Evolutionary conservation across 176 grass and related monocot species (phyloP).

Genomic region (Oryza longistaminata): DNA sequence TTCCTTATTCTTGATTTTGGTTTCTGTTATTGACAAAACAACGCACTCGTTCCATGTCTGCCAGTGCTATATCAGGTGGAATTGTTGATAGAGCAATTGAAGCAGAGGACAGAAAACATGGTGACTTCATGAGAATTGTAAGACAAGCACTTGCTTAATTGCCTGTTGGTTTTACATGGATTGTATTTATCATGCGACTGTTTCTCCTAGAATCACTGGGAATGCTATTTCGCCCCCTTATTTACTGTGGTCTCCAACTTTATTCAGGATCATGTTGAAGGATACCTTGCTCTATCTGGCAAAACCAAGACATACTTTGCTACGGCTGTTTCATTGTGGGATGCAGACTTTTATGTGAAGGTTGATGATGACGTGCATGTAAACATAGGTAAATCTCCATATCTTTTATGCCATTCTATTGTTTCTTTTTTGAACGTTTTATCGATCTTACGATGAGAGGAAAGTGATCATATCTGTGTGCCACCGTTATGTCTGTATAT

Average conservation of each 20-base stretch:
- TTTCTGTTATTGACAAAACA: background rate
- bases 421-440: background rate
- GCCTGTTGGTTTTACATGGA: background rate
- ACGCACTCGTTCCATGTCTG: background rate
- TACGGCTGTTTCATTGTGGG: conserved; percentile 72
- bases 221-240: conserved; percentile 7
- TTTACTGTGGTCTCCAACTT: conserved; percentile 27
- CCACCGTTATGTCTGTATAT: background rate
- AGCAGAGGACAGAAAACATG: conserved; percentile 71
- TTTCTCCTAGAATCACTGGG: background rate
- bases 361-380: conserved; percentile 78
- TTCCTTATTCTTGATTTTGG: background rate
- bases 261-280: conserved; percentile 71
- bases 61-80: conserved; percentile 71
- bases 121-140: conserved; percentile 79
- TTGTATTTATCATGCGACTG: background rate
- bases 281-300: conserved; percentile 67
- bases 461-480: conserved; percentile 22
- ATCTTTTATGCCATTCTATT: background rate
- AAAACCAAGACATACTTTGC: conserved; percentile 76
- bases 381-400: conserved; percentile 63
- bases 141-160: conserved; percentile 20
- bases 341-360: conserved; percentile 75
- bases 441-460: conserved; percentile 3
- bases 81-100: conserved; percentile 77